Evolutionary conservation across 2,329 filamentous ascomycete genomes (phyloP).

Genomic region (Calonectria montana): DNA sequence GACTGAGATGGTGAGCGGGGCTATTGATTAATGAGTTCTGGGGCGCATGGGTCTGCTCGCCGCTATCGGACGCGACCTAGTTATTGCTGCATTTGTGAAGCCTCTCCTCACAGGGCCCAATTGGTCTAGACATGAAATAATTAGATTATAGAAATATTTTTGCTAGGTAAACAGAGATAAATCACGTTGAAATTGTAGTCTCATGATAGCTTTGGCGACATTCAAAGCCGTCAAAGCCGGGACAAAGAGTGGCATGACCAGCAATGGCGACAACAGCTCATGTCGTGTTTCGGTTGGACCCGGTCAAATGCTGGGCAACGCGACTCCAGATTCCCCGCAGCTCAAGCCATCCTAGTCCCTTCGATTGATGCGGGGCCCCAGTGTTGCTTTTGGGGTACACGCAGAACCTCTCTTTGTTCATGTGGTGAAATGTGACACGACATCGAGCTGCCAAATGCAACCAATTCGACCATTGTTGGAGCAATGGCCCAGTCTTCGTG

Average conservation of each 20-base stretch:
- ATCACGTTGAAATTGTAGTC: not conserved
- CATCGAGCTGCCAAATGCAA: not conserved
- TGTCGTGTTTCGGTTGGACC: not conserved
- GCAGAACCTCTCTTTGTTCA: not conserved
- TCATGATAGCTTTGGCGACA: slow-evolving; percentile 10
- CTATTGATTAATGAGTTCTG: not conserved
- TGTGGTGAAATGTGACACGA: not conserved
- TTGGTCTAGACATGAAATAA: not conserved
- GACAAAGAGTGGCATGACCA: not conserved
- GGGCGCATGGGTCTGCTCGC: not conserved
- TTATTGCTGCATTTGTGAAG: no score
- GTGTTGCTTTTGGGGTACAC: slow-evolving; percentile 3
- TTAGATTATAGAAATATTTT: no score
- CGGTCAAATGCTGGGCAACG: not conserved
- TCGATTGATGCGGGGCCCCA: slow-evolving; percentile 17
- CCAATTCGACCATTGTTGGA: not conserved
- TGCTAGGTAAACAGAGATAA: not conserved
- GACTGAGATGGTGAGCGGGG: not conserved
- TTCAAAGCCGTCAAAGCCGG: not conserved
- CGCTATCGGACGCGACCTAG: not conserved
- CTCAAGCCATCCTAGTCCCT: not conserved
- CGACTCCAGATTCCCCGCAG: slow-evolving; percentile 22
- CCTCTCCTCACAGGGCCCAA: not conserved
- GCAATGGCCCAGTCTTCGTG: not conserved
- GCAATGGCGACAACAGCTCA: not conserved